Base-by-base conservation (phyloP, 2,329 filamentous ascomycete species). In the Geoglossum cookeanum region DNA sequence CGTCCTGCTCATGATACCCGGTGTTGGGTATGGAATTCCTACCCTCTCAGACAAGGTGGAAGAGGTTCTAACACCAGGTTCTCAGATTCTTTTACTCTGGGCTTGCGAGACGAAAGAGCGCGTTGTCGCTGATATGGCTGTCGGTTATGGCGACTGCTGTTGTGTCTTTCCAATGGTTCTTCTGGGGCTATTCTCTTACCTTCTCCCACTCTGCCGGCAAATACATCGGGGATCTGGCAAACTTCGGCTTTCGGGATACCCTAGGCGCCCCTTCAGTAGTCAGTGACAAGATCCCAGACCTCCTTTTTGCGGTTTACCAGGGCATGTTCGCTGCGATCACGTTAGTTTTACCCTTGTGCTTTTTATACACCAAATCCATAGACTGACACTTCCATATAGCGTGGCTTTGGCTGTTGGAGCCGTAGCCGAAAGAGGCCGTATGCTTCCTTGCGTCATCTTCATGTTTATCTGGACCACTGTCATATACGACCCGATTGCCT, bases 381-480 rank as follows among this genome's bases (percentile, higher is more conserved):
- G 27, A 49, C 59, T 63, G 48, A 61, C 57, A 11, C 15, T 47
- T 22, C 27, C 5, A 55, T 49, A 60, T 64, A 81, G 85, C 39
- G 87, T 94, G 49, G 87, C 88, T 51, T 79, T 94, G 51, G 87
- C 86, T 4, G 83, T 88, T 42, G 88, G 88, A 60, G 88, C 88
- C 54, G 85, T 89, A 35, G 87, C 88, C 55, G 89, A 95, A 68
- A 79, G 89, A 63, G 89, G 89, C 60, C 81, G 88, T 60, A 90
- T 94, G 82, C 79, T 92, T 4, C 88, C 89, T 11, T 89, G 85
- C 68, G 80, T 94, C 62, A 76, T 94, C 65, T 94, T 94, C 76
- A 92, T 94, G 83, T 91, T 95, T 66, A 74, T 94, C 68, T 95
- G 89, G 89, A 78, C 84, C 1, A 95, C 89, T 4, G 67, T 94